phyloP scores from a whole-genome alignment of 148 eudicot genomes.

The Dianthus caryophyllus region DNA sequence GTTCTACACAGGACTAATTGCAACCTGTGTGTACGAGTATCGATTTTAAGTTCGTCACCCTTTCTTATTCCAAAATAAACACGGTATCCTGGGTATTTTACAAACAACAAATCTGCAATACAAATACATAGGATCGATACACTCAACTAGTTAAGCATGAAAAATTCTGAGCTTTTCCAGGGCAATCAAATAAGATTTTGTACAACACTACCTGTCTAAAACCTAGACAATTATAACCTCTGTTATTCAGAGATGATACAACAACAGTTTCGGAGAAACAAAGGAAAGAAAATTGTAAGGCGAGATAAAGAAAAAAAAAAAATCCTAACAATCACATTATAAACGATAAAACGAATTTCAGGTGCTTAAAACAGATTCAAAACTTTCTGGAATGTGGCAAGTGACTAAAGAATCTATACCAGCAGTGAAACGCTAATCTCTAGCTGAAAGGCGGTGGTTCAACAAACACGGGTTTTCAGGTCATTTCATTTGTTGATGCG shows the following conservation, averaged over 20 bases:
- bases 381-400: conserved; percentile 10
- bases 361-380: conserved; percentile 9
- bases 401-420: conserved; percentile 4
- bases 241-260: not conserved
- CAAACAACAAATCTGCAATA: too few relatives aligned
- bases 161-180: not conserved
- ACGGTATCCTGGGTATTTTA: too few relatives aligned
- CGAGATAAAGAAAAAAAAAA: conserved; percentile 6
- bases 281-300: not conserved
- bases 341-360: not conserved
- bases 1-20: too few relatives aligned
- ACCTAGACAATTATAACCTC: conserved; percentile 5
- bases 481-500: not conserved
- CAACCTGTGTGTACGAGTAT: too few relatives aligned
- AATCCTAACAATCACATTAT: conserved; percentile 2
- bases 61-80: too few relatives aligned
- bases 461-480: conserved; percentile 5
- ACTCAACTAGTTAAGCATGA: too few relatives aligned
- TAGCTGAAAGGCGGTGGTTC: not conserved
- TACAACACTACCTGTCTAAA: conserved; percentile 3
- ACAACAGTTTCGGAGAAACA: not conserved
- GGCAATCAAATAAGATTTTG: conserved; percentile 7
- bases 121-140: too few relatives aligned
- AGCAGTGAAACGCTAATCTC: not conserved
- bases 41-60: too few relatives aligned